Conservation (phyloP, 2,329 filamentous ascomycete species). For the Diaporthe longicolla region DNA sequence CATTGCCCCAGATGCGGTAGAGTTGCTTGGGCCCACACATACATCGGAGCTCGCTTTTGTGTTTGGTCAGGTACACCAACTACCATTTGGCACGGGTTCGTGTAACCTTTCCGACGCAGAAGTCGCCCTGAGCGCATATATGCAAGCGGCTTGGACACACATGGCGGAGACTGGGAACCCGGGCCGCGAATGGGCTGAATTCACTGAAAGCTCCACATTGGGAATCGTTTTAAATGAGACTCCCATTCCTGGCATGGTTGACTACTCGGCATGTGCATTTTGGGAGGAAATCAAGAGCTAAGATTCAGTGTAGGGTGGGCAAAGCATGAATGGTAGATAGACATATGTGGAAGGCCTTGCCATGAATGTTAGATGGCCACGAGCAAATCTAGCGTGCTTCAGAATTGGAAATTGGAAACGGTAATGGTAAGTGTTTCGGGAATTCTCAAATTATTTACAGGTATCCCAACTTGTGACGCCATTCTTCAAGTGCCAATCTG, state of each 20-base stretch:
- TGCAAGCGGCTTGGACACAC: slow-evolving; percentile 20
- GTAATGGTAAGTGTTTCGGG: no score
- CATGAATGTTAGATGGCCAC: no score
- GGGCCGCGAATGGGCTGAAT: neutral
- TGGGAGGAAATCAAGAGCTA: neutral
- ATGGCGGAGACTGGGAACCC: slow-evolving; percentile 17
- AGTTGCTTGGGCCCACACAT: slow-evolving; percentile 47
- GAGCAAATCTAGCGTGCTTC: no score
- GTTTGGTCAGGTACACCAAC: slow-evolving; percentile 45
- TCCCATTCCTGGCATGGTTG: neutral
- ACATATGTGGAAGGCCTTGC: neutral
- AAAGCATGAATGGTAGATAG: neutral
- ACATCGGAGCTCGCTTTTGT: slow-evolving; percentile 50
- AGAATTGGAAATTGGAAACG: no score
- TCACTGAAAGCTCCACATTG: neutral
- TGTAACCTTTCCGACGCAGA: neutral
- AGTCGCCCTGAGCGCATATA: neutral
- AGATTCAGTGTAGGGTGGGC: neutral
- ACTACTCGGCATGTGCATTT: neutral
- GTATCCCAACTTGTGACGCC: slow-evolving; percentile 21
- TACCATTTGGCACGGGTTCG: slow-evolving; percentile 40
- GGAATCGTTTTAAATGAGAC: neutral
- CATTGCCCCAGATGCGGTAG: slow-evolving; percentile 22
- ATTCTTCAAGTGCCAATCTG: slow-evolving; percentile 27
- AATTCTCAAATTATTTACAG: slow-evolving; percentile 11